Evolutionary conservation across 441 rosid genomes (phyloP).

Genomic region (Mallotus japonicus): DNA sequence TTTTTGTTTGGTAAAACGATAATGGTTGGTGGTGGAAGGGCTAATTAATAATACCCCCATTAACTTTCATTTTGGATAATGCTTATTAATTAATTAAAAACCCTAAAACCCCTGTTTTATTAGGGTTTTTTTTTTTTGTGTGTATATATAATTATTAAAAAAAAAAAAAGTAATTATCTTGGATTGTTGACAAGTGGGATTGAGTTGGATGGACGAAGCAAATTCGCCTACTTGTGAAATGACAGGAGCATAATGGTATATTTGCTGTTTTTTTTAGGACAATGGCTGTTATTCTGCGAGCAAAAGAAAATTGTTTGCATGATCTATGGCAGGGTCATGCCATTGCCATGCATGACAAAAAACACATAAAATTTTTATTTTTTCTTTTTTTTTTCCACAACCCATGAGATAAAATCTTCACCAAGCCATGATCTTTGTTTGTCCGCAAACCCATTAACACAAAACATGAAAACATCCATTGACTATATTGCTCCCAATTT

Average conservation of each 20-base stretch:
- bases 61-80: slow-evolving; percentile 26
- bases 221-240: slow-evolving; percentile 25
- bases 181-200: slow-evolving; percentile 30
- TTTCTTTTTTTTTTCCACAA: slow-evolving; percentile 20
- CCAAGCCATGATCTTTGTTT: slow-evolving; percentile 21
- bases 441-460: slow-evolving; percentile 22
- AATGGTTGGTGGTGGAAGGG: slow-evolving; percentile 16
- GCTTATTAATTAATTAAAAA: slow-evolving; percentile 16
- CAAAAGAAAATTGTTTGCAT: slow-evolving; percentile 25
- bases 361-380: slow-evolving; percentile 6
- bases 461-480: slow-evolving; percentile 25
- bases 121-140: neutral
- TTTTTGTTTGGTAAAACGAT: slow-evolving; percentile 17
- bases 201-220: slow-evolving; percentile 23
- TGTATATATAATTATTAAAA: neutral
- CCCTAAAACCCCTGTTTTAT: neutral
- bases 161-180: slow-evolving; percentile 30
- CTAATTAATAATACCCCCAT: neutral
- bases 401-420: slow-evolving; percentile 40
- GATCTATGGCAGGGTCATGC: slow-evolving; percentile 27
- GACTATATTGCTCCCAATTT: slow-evolving; percentile 26
- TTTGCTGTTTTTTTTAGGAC: neutral
- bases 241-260: slow-evolving; percentile 31
- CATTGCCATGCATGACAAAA: slow-evolving; percentile 37
- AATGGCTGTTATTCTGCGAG: slow-evolving; percentile 12